phyloP scores from a whole-genome alignment of 2,329 filamentous ascomycete species.

The Aspergillus alliaceus region DNA sequence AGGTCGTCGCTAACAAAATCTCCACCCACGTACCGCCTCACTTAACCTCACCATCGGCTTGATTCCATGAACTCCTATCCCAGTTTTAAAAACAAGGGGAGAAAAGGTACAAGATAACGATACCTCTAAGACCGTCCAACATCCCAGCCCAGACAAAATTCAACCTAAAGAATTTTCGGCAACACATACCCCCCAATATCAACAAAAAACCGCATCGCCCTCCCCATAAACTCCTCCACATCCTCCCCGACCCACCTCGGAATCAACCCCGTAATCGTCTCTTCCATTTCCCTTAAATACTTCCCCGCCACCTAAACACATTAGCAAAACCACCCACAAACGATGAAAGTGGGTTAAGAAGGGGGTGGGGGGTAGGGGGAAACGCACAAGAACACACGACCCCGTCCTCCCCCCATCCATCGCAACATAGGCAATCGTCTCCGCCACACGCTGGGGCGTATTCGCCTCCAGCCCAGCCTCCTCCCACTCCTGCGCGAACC shows the following conservation, averaged over 20 bases:
- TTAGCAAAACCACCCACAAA: no score
- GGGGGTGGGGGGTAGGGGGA: no score
- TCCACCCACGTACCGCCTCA: no score
- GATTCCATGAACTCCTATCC: no score
- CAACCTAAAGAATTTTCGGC: neutral
- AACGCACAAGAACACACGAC: constrained; percentile 24
- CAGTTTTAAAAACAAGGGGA: no score
- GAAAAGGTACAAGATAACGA: no score
- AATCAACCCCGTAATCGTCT: constrained; percentile 10
- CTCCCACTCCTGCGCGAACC: constrained; percentile 40
- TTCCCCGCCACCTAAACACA: constrained; percentile 19
- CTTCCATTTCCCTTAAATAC: constrained; percentile 22
- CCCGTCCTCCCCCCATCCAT: constrained; percentile 32
- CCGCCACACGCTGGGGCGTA: constrained; percentile 43
- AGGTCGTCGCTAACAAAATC: no score
- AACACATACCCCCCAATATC: constrained; percentile 26
- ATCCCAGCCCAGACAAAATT: no score
- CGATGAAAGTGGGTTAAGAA: no score
- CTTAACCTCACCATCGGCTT: no score
- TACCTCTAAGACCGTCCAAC: no score
- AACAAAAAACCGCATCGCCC: constrained; percentile 21
- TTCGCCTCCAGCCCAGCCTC: constrained; percentile 43
- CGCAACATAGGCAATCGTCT: constrained; percentile 41
- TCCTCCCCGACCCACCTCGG: constrained; percentile 22
- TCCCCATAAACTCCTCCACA: constrained; percentile 17